Evolutionary conservation across 2,329 filamentous ascomycete species (phyloP).

Genomic region (Aureobasidium uvarum): DNA sequence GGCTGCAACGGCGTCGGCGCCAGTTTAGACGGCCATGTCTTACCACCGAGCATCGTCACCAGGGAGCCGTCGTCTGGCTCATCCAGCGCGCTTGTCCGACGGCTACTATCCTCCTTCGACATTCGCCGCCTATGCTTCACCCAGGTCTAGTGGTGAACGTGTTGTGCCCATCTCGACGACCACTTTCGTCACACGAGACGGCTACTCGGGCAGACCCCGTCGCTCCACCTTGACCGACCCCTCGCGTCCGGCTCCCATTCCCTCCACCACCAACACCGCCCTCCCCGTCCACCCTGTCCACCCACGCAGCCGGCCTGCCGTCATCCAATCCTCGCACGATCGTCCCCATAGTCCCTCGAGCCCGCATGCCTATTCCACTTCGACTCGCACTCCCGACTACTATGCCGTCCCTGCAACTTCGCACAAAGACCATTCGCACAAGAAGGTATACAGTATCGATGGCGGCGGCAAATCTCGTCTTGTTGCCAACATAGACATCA

Average conservation of each 20-base stretch:
- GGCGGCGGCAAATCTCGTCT: slow-evolving; percentile 41
- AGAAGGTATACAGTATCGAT: slow-evolving; percentile 52
- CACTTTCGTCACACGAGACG: slow-evolving; percentile 42
- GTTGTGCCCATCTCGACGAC: slow-evolving; percentile 41
- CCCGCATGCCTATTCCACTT: slow-evolving; percentile 34
- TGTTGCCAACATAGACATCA: slow-evolving; percentile 42
- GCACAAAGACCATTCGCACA: slow-evolving; percentile 47
- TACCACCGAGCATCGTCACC: slow-evolving; percentile 40
- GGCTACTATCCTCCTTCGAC: slow-evolving; percentile 32
- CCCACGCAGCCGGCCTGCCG: slow-evolving; percentile 39
- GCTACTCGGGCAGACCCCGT: slow-evolving; percentile 48
- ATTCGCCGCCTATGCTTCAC: slow-evolving; percentile 34
- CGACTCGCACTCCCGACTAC: slow-evolving; percentile 35
- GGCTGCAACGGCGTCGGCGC: slow-evolving; percentile 11
- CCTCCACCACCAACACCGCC: slow-evolving; percentile 37
- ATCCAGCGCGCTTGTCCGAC: slow-evolving; percentile 36
- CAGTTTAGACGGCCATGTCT: slow-evolving; percentile 28
- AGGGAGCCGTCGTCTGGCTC: slow-evolving; percentile 38
- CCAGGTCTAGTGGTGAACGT: slow-evolving; percentile 38
- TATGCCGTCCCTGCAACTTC: slow-evolving; percentile 42
- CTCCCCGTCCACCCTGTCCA: slow-evolving; percentile 32
- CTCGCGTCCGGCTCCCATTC: slow-evolving; percentile 35
- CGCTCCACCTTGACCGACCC: slow-evolving; percentile 46
- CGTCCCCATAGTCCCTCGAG: slow-evolving; percentile 46
- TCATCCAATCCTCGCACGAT: slow-evolving; percentile 37